These are phyloP conservation scores for Coemansia sp. DNA, from an alignment of 192 early-diverging fungal genomes.

Conservation along the genomic window DNA sequence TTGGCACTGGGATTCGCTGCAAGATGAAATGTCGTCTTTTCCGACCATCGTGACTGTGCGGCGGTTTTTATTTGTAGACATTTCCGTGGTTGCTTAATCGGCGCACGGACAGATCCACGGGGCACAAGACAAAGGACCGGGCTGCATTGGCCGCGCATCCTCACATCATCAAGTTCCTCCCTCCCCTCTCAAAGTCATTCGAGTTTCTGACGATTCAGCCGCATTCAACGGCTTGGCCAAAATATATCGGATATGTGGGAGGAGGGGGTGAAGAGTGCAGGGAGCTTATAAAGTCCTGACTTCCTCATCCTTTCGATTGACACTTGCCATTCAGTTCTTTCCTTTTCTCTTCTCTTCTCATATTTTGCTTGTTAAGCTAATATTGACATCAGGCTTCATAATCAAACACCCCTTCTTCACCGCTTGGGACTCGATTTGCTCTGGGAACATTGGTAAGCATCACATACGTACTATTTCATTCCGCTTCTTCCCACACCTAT, in stretches of 20 bases:
- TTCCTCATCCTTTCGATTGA: not conserved
- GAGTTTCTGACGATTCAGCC: not conserved
- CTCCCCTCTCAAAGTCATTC: not conserved
- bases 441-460: not conserved
- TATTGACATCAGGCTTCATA: not conserved
- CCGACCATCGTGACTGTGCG: not conserved
- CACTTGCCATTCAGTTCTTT: not conserved
- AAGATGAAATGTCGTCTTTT: not conserved
- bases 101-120: not conserved
- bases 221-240: not conserved
- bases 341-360: not conserved
- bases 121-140: not conserved
- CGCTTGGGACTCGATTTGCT: not conserved
- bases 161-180: not conserved
- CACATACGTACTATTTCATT: not conserved
- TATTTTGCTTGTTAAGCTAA: not conserved
- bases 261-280: not conserved
- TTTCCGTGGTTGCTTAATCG: not conserved
- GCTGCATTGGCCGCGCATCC: not conserved
- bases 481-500: too few relatives aligned
- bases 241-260: not conserved
- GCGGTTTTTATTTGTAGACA: not conserved
- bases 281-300: not conserved
- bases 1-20: not conserved
- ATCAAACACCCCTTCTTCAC: not conserved